Evolutionary conservation across 805 yeast species (phyloP).

Genomic region (Martiniozyma abietophila): DNA sequence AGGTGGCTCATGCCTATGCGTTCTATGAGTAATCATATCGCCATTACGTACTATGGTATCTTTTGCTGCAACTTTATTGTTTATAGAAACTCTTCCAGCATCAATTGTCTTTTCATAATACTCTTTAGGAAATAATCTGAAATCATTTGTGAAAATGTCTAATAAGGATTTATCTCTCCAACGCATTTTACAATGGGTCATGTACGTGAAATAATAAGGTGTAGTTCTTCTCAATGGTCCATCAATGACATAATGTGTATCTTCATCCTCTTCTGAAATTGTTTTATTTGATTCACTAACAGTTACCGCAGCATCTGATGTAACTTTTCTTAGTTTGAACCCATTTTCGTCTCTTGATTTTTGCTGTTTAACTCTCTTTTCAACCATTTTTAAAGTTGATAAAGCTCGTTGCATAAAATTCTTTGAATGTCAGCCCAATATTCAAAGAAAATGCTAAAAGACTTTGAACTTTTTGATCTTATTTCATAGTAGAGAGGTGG

Average conservation of each 20-base stretch:
- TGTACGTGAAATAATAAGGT: slow-evolving; percentile 83
- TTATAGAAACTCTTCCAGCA: slow-evolving; percentile 68
- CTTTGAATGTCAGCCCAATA: no score
- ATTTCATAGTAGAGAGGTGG: no score
- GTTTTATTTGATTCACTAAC: slow-evolving; percentile 26
- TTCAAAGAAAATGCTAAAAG: no score
- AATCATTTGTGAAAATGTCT: slow-evolving; percentile 78
- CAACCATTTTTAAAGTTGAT: no score
- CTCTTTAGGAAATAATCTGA: slow-evolving; percentile 63
- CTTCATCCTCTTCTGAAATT: slow-evolving; percentile 48
- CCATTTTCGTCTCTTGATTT: slow-evolving; percentile 44
- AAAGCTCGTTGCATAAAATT: no score
- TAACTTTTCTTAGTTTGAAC: slow-evolving; percentile 36
- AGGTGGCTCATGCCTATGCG: slow-evolving; percentile 89
- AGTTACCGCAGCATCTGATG: slow-evolving; percentile 35
- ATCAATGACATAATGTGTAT: slow-evolving; percentile 45
- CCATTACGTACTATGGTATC: slow-evolving; percentile 72
- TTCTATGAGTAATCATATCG: slow-evolving; percentile 66
- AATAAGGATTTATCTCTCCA: slow-evolving; percentile 81
- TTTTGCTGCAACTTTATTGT: slow-evolving; percentile 50
- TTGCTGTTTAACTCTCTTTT: no score
- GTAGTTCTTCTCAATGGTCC: slow-evolving; percentile 61
- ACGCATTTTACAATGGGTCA: slow-evolving; percentile 83
- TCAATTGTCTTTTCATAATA: slow-evolving; percentile 50
- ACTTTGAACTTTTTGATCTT: no score